phyloP scores from a whole-genome alignment of 768 basidiomycete species.

The Termitomyces eurrhizus region DNA sequence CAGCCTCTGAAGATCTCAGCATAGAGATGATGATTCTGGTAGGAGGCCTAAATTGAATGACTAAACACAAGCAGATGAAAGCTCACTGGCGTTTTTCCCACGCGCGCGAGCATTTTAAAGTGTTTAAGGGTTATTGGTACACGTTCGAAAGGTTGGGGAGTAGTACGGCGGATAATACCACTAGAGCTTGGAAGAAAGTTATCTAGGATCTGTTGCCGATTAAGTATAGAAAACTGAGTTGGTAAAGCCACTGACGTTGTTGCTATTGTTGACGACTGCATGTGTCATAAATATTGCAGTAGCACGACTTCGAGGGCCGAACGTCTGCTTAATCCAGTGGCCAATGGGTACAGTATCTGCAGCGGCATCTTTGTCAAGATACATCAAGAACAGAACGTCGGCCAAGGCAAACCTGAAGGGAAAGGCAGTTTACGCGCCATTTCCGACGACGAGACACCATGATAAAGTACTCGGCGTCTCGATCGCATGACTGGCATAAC shows the following conservation, averaged over 20 bases:
- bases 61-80: background rate
- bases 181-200: conserved; percentile 34
- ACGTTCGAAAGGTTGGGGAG: conserved; percentile 22
- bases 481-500: conserved; percentile 48
- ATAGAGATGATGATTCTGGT: conserved; percentile 51
- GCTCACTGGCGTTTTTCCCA: conserved; percentile 59
- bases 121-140: conserved; percentile 76
- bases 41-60: background rate
- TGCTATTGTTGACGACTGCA: conserved; percentile 66
- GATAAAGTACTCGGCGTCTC: conserved; percentile 52
- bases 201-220: conserved; percentile 40
- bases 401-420: conserved; percentile 46
- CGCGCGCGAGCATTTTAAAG: conserved; percentile 67
- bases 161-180: conserved; percentile 11
- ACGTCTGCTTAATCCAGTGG: conserved; percentile 55
- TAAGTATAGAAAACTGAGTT: conserved; percentile 1
- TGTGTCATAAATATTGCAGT: conserved; percentile 71
- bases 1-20: conserved; percentile 61
- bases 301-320: conserved; percentile 50
- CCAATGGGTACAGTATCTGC: conserved; percentile 56
- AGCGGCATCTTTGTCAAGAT: background rate
- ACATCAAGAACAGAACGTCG: background rate
- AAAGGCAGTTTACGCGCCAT: conserved; percentile 48
- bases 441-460: conserved; percentile 32
- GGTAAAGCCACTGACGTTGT: conserved; percentile 27